Evolutionary conservation across 2,329 filamentous ascomycete genomes (phyloP), one percentile per base, ranked within the genome.

Genomic region (Cordyceps militaris): DNA sequence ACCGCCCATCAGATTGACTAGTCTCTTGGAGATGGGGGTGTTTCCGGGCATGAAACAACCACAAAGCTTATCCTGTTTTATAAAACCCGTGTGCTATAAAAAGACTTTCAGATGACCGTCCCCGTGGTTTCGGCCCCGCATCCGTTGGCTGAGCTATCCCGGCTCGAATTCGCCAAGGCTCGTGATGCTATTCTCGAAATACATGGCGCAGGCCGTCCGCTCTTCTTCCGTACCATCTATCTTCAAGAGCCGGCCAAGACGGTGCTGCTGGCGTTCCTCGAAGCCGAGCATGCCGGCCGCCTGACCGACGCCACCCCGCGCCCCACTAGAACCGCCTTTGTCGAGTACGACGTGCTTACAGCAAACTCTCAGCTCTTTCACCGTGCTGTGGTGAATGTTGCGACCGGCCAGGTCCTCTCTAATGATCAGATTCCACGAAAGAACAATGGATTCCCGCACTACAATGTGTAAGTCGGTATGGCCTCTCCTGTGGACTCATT

Each of bases 171-270:
- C 42, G 66, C 69, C 56, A 64, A 63, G 16, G 79, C 79, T 44
- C 73, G 79, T 16, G 76, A 81, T 54, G 60, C 67, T 61, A 67
- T 80, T 34, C 63, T 80, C 38, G 70, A 72, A 36, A 58, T 62
- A 9, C 62, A 70, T 19, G 61, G 59, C 16, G 2, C 63, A 16
- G 60, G 61, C 4, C 59, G 59, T 3, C 53, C 64, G 13, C 60
- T 74, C 24, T 71, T 66, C 60, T 75, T 74, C 74, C 87, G 88
- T 65, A 76, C 79, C 52, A 81, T 89, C 38, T 85, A 80, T 49
- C 73, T 87, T 7, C 74, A 85, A 43, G 84, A 88, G 62, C 84
- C 85, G 1, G 73, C 76, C 28, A 88, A 86, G 70, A 72, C 72
- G 38, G 75, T 82, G 38, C 75, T 86, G 8, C 66, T 84, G 7